These are phyloP conservation scores for Oryza rufipogon DNA, from an alignment of 176 grass and related monocot genomes.

Conservation along the genomic window DNA sequence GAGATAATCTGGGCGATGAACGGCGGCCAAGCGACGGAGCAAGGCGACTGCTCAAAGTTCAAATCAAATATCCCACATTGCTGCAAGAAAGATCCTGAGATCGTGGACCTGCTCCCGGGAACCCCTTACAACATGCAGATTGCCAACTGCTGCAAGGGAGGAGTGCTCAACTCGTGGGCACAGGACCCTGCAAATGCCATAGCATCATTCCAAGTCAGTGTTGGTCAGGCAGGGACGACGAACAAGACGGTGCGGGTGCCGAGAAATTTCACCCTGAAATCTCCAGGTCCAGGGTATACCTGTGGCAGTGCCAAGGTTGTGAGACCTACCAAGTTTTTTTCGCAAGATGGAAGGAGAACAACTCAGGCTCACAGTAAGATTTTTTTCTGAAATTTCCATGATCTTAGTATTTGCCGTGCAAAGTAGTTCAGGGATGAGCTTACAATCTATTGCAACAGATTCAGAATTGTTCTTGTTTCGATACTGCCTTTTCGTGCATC, in stretches of 20 bases:
- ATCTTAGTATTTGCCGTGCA: background rate
- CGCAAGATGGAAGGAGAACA: slow-evolving; percentile 65
- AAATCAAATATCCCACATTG: slow-evolving; percentile 69
- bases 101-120: slow-evolving; percentile 72
- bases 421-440: slow-evolving; percentile 10
- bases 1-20: slow-evolving; percentile 80
- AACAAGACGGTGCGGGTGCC: slow-evolving; percentile 57
- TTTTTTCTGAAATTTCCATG: background rate
- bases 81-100: slow-evolving; percentile 61
- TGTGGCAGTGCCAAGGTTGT: slow-evolving; percentile 63
- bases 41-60: slow-evolving; percentile 88
- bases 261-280: slow-evolving; percentile 52
- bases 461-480: background rate
- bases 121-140: slow-evolving; percentile 72
- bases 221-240: slow-evolving; percentile 73
- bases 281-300: slow-evolving; percentile 77
- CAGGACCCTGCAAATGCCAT: slow-evolving; percentile 68
- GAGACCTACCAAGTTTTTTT: slow-evolving; percentile 61
- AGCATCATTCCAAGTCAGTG: slow-evolving; percentile 66
- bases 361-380: slow-evolving; percentile 69
- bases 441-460: background rate
- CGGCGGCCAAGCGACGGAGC: slow-evolving; percentile 72
- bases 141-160: slow-evolving; percentile 82
- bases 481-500: background rate
- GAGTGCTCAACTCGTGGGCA: slow-evolving; percentile 63